phyloP scores from a whole-genome alignment of 495 filamentous ascomycete species.

The Aspergillus baeticus region DNA sequence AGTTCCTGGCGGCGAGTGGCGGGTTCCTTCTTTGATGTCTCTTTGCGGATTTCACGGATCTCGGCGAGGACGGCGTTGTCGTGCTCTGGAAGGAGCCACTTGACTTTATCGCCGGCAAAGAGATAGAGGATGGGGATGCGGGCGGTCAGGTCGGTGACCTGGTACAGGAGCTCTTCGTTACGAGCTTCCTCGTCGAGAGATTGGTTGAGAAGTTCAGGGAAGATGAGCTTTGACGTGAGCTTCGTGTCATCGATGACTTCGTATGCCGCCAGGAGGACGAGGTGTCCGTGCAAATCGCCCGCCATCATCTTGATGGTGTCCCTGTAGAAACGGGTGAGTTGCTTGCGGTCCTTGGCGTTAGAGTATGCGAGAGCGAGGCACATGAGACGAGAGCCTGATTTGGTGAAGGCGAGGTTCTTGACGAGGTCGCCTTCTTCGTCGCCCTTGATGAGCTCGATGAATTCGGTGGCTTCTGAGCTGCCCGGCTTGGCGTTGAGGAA shows the following conservation, averaged over 20 bases:
- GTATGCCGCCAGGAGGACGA: constrained; percentile 77
- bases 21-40: constrained; percentile 89
- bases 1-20: constrained; percentile 73
- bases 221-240: constrained; percentile 77
- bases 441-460: constrained; percentile 84
- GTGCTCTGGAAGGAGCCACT: constrained; percentile 61
- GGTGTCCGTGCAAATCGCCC: constrained; percentile 72
- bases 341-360: constrained; percentile 88
- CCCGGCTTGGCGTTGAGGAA: constrained; percentile 75
- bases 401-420: constrained; percentile 95
- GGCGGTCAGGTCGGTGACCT: constrained; percentile 67
- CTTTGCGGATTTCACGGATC: constrained; percentile 70
- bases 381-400: constrained; percentile 78
- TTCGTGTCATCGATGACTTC: constrained; percentile 94
- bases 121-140: constrained; percentile 82
- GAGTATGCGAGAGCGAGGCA: constrained; percentile 79
- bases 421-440: constrained; percentile 86
- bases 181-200: constrained; percentile 53
- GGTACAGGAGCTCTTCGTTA: constrained; percentile 58
- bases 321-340: constrained; percentile 81
- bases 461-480: constrained; percentile 77
- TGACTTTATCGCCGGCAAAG: constrained; percentile 68
- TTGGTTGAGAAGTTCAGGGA: constrained; percentile 77
- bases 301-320: constrained; percentile 81
- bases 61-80: constrained; percentile 68